Evolutionary conservation across 331 rosid genomes (phyloP), one percentile per base, ranked within the genome.

Genomic region (Rosa hybrid): DNA sequence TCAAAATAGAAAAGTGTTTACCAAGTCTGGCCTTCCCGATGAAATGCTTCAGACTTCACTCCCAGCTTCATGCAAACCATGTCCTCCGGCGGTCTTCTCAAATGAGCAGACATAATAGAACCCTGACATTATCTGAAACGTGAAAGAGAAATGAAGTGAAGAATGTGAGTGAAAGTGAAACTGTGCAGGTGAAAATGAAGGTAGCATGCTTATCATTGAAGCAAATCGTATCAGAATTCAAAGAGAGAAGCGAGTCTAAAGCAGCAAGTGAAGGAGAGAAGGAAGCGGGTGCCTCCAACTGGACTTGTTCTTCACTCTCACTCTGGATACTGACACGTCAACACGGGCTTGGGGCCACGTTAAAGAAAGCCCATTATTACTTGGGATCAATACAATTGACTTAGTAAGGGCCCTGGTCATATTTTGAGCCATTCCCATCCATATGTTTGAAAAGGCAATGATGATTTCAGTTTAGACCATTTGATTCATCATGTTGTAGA

Each of bases 41-140:
- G 87, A 63, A 85, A 88, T 5, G 83, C 87, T 42, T 88, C 89
- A n/a, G 91, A 63, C 78, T 85, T 88, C 8, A 72, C 71, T 49
- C 89, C 89, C 77, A 88, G 71, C 77, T 78, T 83, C 87, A 88
- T 76, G 84, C 82, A 81, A 23, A 87, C 87, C 87, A 88, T 88
- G 71, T 20, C 38, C 41, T 64, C 6, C 20, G 73, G 63, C 38
- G 80, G 68, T 41, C 50, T 76, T 76, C 46, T 76, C 25, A 77
- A 65, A 64, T 64, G 63, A 21, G 60, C 79, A 76, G 16, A 50
- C 73, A 34, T 48, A 12, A 13, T n/a, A 21, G 44, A 59, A 16
- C 42, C 45, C 17, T 60, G 57, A 76, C 23, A 65, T 59, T 16
- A 45, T 21, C 12, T 59, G 56, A 75, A 44, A 18, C 71, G 59